Evolutionary conservation across 257 asterid species (phyloP).

Genomic region (Nicotiana noctiflora): DNA sequence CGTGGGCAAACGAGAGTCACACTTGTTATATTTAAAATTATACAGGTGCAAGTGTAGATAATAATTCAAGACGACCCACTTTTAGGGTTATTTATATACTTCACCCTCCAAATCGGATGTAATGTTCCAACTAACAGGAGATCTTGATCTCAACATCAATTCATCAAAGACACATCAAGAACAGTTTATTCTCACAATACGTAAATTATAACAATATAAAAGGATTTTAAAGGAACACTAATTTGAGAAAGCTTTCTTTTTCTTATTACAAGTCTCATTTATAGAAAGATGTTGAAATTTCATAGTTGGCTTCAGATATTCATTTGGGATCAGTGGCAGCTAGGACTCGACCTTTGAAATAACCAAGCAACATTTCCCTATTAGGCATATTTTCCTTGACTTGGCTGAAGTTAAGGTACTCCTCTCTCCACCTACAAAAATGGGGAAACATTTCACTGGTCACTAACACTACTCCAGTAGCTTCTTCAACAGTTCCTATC

Average conservation of each 20-base stretch:
- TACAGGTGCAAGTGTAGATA: too few species aligned
- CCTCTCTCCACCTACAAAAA: conserved; percentile 27
- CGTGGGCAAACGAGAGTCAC: too few species aligned
- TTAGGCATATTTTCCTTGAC: conserved; percentile 40
- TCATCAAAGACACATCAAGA: too few species aligned
- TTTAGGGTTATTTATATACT: too few species aligned
- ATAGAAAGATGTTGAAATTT: not conserved
- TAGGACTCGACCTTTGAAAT: not conserved
- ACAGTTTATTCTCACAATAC: too few species aligned
- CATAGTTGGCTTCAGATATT: not conserved
- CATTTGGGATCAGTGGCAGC: not conserved
- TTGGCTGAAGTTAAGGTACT: conserved; percentile 11
- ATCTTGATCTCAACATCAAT: too few species aligned
- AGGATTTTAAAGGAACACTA: not conserved
- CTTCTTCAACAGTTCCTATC: conserved; percentile 21
- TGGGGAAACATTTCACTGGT: conserved; percentile 33
- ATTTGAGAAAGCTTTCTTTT: not conserved
- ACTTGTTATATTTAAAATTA: too few species aligned
- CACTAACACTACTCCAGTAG: conserved; percentile 22
- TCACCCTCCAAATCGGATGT: too few species aligned
- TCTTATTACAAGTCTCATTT: not conserved
- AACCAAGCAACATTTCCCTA: conserved; percentile 12
- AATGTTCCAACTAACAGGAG: too few species aligned
- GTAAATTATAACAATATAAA: too few species aligned
- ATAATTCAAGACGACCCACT: too few species aligned